Conservation (phyloP, 768 basidiomycete genomes). For the Infundibulicybe gibba region DNA sequence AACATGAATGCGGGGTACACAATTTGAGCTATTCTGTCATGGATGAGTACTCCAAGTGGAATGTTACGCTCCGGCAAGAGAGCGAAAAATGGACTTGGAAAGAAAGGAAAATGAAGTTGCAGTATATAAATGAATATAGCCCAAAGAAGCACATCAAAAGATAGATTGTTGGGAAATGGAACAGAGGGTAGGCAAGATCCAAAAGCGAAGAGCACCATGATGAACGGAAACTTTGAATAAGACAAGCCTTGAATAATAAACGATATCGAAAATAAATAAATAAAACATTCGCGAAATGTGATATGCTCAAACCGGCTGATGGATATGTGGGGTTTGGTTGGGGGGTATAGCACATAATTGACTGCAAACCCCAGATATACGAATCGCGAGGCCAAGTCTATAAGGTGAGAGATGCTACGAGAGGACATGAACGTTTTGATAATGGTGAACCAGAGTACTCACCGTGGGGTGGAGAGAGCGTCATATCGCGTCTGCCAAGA, state of each 20-base stretch:
- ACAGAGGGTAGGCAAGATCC: conserved; percentile 34
- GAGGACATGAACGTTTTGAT: background rate
- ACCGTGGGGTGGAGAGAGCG: conserved; percentile 44
- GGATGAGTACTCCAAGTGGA: conserved; percentile 42
- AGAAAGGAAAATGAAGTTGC: conserved; percentile 40
- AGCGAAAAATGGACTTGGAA: conserved; percentile 43
- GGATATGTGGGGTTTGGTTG: conserved; percentile 21
- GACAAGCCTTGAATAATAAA: conserved; percentile 15
- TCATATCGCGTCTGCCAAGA: conserved; percentile 24
- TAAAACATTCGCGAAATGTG: conserved; percentile 29
- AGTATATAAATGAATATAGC: conserved; percentile 37
- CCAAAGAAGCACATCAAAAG: conserved; percentile 39
- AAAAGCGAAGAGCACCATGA: conserved; percentile 37
- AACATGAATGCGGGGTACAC: conserved; percentile 37
- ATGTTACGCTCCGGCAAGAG: conserved; percentile 32
- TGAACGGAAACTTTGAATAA: conserved; percentile 26
- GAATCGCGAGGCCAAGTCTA: conserved; percentile 36
- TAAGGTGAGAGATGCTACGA: conserved; percentile 41
- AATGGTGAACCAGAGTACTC: conserved; percentile 7
- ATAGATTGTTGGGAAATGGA: conserved; percentile 33
- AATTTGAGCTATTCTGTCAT: conserved; percentile 29
- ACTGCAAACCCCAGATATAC: conserved; percentile 37
- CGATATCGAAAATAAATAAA: conserved; percentile 30
- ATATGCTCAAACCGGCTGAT: conserved; percentile 11
- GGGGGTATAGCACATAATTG: conserved; percentile 39